Base-by-base conservation (phyloP, 2,329 filamentous ascomycete genomes). In the Pseudopithomyces maydicus region DNA sequence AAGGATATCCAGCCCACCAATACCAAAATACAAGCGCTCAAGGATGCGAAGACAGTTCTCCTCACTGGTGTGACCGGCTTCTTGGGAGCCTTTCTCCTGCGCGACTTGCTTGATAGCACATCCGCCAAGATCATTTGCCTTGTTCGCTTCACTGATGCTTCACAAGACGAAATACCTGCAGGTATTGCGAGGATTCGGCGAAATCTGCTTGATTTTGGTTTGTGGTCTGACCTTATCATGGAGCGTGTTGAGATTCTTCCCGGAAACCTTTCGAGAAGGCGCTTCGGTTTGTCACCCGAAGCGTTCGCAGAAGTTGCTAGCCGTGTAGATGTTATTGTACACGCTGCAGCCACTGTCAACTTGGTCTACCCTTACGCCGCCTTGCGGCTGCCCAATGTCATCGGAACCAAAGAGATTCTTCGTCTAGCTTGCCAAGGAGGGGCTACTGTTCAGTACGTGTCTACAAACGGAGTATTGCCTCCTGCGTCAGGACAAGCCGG, bases 291-390 rank as follows among this genome's bases (percentile, higher is more conserved):
- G 19, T 81, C 86, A 0, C 82, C 84, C 0, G 84, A 88, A 12
- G 81, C 79, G 0, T 93, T 91, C 64, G 82, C 88, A 22, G 81
- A 87, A 26, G 80, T 93, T 7, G 87, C 87, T 1, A 74, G 79
- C 11, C 84, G 86, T 6, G 81, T 91, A 1, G 82, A 93, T 59
- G 90, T 92, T 35, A 88, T 94, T 55, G 81, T 93, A 1, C 90
- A 94, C 70, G 88, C 90, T 35, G 90, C 87, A 23, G 90, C 90
- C 5, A 90, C 88, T 0, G 90, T 94, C 68, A 75, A 75, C 63
- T 79, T 94, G 47, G 89, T 94, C 0, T 93, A 94, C 63, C 90
- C 90, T 0, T 93, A 93, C 63, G 90, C 90, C 41, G 88, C 90
- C 0, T 79, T 94, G 63, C 84, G 90, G 52, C 85, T 83, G 49